These are phyloP conservation scores for Apiospora koreana DNA, from an alignment of 2,329 filamentous ascomycete genomes.

Conservation along the genomic window DNA sequence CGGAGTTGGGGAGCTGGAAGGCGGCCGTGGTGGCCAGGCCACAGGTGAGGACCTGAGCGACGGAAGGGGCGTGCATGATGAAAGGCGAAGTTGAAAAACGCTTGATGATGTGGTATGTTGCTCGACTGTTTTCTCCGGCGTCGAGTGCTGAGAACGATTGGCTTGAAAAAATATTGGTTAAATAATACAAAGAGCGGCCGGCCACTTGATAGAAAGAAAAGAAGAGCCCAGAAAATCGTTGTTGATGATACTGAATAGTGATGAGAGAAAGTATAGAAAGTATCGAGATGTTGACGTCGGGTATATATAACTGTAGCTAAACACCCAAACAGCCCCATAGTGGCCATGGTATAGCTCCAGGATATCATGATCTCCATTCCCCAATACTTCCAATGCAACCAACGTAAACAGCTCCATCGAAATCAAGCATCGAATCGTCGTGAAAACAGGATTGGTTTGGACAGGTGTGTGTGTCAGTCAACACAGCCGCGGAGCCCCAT, in stretches of 20 bases:
- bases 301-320: not conserved
- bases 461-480: not conserved
- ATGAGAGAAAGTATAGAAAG: not conserved
- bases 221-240: not conserved
- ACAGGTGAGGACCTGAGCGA: not conserved
- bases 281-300: not conserved
- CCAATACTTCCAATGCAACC: not conserved
- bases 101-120: not conserved
- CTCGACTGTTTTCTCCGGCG: not conserved
- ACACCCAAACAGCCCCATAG: not conserved
- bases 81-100: not conserved
- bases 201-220: not conserved
- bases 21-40: slow-evolving; percentile 1
- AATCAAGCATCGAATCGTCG: not conserved
- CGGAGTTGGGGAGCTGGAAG: not conserved
- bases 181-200: not conserved
- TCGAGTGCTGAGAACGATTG: not conserved
- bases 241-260: not conserved
- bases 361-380: not conserved
- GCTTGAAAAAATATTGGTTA: not conserved
- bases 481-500: not conserved
- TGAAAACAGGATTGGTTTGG: not conserved
- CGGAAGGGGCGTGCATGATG: not conserved
- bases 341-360: not conserved
- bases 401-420: not conserved